Evolutionary conservation across 257 asterid genomes (phyloP).

Genomic region (Solanum rostratum): DNA sequence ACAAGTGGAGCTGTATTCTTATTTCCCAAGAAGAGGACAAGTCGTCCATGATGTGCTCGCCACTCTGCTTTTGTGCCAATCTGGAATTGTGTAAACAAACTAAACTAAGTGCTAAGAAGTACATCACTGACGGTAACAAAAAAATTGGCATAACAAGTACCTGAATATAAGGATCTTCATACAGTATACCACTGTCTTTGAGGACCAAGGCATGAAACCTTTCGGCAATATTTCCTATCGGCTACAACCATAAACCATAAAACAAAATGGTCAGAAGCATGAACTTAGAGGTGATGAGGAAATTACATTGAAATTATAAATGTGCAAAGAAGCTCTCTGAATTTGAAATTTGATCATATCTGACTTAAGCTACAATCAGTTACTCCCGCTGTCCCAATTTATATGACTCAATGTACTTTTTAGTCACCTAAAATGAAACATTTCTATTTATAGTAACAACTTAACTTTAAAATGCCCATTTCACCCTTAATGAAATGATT

Average conservation of each 20-base stretch:
- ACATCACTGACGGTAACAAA: not conserved
- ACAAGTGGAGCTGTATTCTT: constrained; percentile 68
- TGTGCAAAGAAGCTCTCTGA: not conserved
- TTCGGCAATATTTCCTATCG: constrained; percentile 77
- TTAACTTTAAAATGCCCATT: too few relatives aligned
- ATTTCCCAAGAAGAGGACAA: constrained; percentile 90
- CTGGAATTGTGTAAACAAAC: constrained; percentile 24
- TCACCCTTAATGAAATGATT: too few relatives aligned
- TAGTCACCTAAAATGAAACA: too few relatives aligned
- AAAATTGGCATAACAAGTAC: constrained; percentile 19
- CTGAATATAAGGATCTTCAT: constrained; percentile 93
- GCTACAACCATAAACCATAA: constrained; percentile 32
- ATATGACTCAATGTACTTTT: too few relatives aligned
- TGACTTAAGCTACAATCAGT: not conserved
- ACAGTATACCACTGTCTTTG: constrained; percentile 91
- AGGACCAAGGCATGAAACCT: constrained; percentile 72
- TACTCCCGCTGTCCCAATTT: not conserved
- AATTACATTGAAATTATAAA: not conserved
- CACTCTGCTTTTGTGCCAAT: constrained; percentile 97
- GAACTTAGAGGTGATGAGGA: not conserved
- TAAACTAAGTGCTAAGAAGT: not conserved
- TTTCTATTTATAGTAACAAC: too few relatives aligned
- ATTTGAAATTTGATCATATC: not conserved
- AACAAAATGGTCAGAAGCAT: not conserved
- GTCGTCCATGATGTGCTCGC: constrained; percentile 81